A percentile compares a stretch with the other conserved stretches of the same genome.
phyloP scores from a whole-genome alignment of 768 basidiomycete species.

The Fomitopsis serialis region DNA sequence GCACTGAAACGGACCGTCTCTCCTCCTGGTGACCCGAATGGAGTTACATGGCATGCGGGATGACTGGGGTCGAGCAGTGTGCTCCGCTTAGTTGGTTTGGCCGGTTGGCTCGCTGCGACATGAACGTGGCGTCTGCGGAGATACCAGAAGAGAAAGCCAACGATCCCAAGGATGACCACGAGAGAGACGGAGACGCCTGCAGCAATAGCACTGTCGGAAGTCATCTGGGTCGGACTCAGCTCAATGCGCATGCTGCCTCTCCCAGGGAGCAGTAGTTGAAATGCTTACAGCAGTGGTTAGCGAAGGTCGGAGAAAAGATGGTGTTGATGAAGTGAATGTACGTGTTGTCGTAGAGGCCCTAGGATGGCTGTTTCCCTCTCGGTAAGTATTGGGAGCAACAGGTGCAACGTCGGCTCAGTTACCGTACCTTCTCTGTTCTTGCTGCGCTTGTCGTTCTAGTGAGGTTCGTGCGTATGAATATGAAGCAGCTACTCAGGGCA shows the following conservation, averaged over 20 bases:
- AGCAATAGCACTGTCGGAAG: constrained; percentile 9
- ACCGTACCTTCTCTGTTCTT: too few relatives aligned
- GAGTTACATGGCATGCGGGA: constrained; percentile 16
- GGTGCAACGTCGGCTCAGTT: too few relatives aligned
- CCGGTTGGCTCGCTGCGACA: neutral
- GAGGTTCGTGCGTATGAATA: too few relatives aligned
- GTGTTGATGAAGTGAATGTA: neutral
- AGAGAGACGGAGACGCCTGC: constrained; percentile 9
- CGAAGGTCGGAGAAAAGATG: neutral
- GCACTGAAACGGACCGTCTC: constrained; percentile 12
- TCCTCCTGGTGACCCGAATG: constrained; percentile 9
- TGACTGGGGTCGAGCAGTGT: constrained; percentile 12
- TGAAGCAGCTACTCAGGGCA: too few relatives aligned
- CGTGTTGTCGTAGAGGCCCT: neutral
- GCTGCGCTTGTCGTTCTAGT: too few relatives aligned
- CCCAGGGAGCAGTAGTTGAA: too few relatives aligned
- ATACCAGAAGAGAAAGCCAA: constrained; percentile 5
- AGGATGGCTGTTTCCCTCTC: too few relatives aligned
- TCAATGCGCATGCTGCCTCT: neutral
- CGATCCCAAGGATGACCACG: constrained; percentile 8
- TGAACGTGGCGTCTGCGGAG: constrained; percentile 3
- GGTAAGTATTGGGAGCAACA: too few relatives aligned
- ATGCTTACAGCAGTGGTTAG: neutral
- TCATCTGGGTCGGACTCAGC: neutral
- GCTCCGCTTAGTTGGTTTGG: neutral